Conservation (phyloP, 2,329 filamentous ascomycete genomes). For the Xylariales sp. region DNA sequence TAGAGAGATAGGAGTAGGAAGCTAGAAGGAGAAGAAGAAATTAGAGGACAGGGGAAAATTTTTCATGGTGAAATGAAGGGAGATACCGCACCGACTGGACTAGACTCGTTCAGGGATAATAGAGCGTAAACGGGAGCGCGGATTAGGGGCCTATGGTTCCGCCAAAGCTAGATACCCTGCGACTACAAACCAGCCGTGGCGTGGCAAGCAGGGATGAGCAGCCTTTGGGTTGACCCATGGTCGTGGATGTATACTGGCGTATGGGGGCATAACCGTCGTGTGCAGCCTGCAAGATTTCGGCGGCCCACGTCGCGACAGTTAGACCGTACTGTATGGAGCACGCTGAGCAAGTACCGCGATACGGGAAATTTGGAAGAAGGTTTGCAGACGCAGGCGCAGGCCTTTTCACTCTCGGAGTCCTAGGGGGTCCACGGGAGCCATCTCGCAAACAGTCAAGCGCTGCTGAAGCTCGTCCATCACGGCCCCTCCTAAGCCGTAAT, state of each 20-base stretch:
- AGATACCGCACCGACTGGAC: constrained; percentile 11
- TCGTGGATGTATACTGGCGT: constrained; percentile 29
- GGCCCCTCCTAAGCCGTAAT: too few species aligned
- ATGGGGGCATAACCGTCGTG: constrained; percentile 11
- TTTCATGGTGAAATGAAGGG: constrained; percentile 19
- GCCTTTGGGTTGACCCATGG: constrained; percentile 27
- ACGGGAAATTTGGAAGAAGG: constrained; percentile 6
- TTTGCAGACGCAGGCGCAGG: too few species aligned
- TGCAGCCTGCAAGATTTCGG: constrained; percentile 1
- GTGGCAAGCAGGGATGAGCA: too few species aligned
- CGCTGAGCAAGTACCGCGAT: background rate
- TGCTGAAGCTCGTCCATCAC: too few species aligned
- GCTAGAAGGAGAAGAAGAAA: constrained; percentile 9
- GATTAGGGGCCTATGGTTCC: constrained; percentile 2
- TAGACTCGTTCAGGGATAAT: constrained; percentile 8
- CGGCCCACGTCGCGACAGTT: constrained; percentile 5
- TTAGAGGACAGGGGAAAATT: constrained; percentile 13
- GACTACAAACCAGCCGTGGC: too few species aligned
- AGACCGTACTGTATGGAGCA: constrained; percentile 10
- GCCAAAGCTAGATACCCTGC: constrained; percentile 5
- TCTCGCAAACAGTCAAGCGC: background rate
- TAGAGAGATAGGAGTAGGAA: constrained; percentile 6
- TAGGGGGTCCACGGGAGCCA: constrained; percentile 5
- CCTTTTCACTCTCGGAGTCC: background rate
- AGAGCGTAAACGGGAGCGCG: background rate